Conservation (phyloP, 192 early-diverging fungal species). For the Podila clonocystis region DNA sequence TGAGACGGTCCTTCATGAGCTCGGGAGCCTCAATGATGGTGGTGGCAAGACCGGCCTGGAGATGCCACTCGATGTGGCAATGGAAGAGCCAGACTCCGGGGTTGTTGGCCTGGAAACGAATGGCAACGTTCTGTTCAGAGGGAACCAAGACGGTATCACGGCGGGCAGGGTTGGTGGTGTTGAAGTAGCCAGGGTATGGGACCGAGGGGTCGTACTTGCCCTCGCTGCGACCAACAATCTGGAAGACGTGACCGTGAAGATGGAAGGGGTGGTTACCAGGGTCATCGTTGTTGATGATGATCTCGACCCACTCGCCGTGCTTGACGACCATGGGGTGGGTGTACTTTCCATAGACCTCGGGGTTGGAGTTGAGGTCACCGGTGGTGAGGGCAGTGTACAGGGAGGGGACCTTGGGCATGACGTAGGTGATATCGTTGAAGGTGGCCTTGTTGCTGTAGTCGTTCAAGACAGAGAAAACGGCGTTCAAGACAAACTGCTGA, state of each 20-base stretch:
- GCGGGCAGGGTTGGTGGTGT: slow-evolving; percentile 66
- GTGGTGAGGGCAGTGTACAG: slow-evolving; percentile 73
- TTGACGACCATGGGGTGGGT: slow-evolving; percentile 69
- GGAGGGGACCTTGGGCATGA: slow-evolving; percentile 70
- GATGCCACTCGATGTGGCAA: slow-evolving; percentile 88
- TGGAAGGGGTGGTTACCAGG: slow-evolving; percentile 82
- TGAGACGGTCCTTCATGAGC: slow-evolving; percentile 64
- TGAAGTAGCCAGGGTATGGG: slow-evolving; percentile 49
- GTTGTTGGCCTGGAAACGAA: slow-evolving; percentile 85
- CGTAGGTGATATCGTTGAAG: slow-evolving; percentile 82
- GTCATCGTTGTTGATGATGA: slow-evolving; percentile 82
- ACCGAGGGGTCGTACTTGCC: slow-evolving; percentile 61
- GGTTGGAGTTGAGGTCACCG: slow-evolving; percentile 58
- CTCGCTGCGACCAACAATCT: slow-evolving; percentile 72
- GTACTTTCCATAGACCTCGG: slow-evolving; percentile 70
- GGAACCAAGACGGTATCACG: slow-evolving; percentile 84
- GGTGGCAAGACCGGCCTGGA: slow-evolving; percentile 77
- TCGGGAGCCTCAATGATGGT: slow-evolving; percentile 80
- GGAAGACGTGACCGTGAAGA: slow-evolving; percentile 87
- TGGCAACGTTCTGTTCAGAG: slow-evolving; percentile 68
- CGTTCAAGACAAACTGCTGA: slow-evolving; percentile 61
- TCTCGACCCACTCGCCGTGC: slow-evolving; percentile 72
- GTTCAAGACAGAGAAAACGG: slow-evolving; percentile 69
- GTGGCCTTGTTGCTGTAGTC: slow-evolving; percentile 84
- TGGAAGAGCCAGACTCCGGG: slow-evolving; percentile 88